Conservation (phyloP, 257 asterid genomes). For the Coffea eugenioides region DNA sequence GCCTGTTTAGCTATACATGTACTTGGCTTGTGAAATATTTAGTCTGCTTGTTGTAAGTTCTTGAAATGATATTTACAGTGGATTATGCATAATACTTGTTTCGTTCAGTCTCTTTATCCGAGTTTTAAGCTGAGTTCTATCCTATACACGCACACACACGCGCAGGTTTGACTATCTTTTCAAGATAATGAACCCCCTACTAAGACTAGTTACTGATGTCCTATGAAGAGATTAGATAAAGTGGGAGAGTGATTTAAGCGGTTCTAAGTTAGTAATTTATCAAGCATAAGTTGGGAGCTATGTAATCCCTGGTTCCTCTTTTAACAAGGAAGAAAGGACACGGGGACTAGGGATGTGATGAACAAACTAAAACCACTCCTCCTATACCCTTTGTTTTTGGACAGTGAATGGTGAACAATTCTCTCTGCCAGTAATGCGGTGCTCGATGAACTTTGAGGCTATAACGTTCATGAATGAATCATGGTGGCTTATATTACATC, state of each 20-base stretch:
- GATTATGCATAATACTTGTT: neutral
- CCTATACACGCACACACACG: neutral
- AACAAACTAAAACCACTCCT: neutral
- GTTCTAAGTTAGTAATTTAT: neutral
- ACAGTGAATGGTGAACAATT: neutral
- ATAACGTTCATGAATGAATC: too few species aligned
- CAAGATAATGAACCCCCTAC: neutral
- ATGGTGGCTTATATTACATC: too few species aligned
- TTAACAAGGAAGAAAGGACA: neutral
- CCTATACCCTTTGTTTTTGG: neutral
- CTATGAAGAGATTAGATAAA: neutral
- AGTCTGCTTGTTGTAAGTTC: neutral
- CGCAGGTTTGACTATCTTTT: neutral
- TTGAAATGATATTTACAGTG: neutral
- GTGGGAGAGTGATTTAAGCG: neutral
- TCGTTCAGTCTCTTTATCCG: neutral
- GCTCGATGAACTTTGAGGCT: neutral
- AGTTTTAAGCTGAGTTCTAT: neutral
- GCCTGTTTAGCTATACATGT: neutral
- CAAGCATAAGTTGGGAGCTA: neutral
- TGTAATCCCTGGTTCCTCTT: too few species aligned
- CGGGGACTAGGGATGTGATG: neutral
- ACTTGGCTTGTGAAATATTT: constrained; percentile 9
- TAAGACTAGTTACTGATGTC: neutral
- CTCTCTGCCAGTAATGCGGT: neutral